Percentiles rank a stretch among this genome's conserved stretches.
Conservation (phyloP, 805 yeast genomes). For the Saccharomyces jurei region DNA sequence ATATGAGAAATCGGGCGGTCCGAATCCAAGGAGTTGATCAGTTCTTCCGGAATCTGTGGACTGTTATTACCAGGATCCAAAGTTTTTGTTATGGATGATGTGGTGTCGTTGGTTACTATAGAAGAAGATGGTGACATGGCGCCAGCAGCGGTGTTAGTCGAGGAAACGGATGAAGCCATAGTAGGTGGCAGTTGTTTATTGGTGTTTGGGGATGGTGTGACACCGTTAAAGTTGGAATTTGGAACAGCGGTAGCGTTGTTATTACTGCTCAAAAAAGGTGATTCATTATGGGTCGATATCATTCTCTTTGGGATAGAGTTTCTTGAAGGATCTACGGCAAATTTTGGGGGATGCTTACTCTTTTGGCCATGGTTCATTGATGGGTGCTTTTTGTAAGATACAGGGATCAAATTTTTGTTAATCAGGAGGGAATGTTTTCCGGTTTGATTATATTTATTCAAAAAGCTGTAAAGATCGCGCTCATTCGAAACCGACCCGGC, state of each 20-base stretch:
- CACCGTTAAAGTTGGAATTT: background rate
- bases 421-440: slow-evolving; percentile 26
- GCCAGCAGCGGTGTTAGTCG: background rate
- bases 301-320: slow-evolving; percentile 28
- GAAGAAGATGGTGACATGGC: background rate
- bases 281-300: slow-evolving; percentile 29
- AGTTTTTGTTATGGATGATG: slow-evolving; percentile 10
- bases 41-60: slow-evolving; percentile 15
- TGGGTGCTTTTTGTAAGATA: slow-evolving; percentile 65
- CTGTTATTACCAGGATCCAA: slow-evolving; percentile 25
- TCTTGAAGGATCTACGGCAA: slow-evolving; percentile 25
- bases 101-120: background rate
- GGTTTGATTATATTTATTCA: slow-evolving; percentile 39
- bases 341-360: slow-evolving; percentile 20
- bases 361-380: slow-evolving; percentile 37
- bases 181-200: slow-evolving; percentile 1
- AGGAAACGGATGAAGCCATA: background rate
- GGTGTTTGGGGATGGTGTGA: background rate
- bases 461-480: slow-evolving; percentile 64
- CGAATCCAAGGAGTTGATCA: slow-evolving; percentile 8
- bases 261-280: slow-evolving; percentile 20
- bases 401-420: slow-evolving; percentile 47
- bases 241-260: slow-evolving; percentile 2
- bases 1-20: slow-evolving; percentile 29
- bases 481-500: slow-evolving; percentile 80